These are phyloP conservation scores for Forsythia suspensa DNA, from an alignment of 257 asterid species.

Conservation along the genomic window DNA sequence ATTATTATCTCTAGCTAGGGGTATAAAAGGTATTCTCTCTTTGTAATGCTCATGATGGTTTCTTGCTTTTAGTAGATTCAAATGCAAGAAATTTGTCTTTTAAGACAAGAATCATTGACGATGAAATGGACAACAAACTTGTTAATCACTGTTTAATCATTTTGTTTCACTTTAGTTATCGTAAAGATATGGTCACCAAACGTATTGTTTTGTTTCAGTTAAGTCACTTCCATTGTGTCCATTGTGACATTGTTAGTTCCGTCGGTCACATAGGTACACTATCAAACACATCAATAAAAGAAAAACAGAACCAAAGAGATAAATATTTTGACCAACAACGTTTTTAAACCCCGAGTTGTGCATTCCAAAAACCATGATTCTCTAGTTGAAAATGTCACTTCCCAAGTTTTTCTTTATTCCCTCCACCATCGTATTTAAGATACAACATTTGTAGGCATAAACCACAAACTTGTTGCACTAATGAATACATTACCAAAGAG, in stretches of 20 bases:
- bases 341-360: neutral
- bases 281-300: too few relatives aligned
- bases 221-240: neutral
- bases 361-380: neutral
- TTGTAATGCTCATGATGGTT: neutral
- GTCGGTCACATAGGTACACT: neutral
- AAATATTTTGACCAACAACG: too few relatives aligned
- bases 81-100: neutral
- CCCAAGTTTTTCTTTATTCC: neutral
- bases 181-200: too few relatives aligned
- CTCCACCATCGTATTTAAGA: neutral
- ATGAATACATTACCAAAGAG: neutral
- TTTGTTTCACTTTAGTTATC: too few relatives aligned
- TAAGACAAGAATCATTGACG: neutral
- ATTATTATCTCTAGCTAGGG: neutral
- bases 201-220: too few relatives aligned
- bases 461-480: neutral
- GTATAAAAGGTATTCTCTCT: too few relatives aligned
- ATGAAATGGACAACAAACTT: neutral
- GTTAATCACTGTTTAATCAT: neutral
- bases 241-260: neutral
- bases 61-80: neutral
- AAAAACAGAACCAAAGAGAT: too few relatives aligned
- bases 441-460: neutral
- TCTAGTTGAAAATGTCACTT: neutral